Evolutionary conservation across 2,329 filamentous ascomycete species (phyloP), one percentile per base, ranked within the genome.

Genomic region (Aspergillus sclerotialis): DNA sequence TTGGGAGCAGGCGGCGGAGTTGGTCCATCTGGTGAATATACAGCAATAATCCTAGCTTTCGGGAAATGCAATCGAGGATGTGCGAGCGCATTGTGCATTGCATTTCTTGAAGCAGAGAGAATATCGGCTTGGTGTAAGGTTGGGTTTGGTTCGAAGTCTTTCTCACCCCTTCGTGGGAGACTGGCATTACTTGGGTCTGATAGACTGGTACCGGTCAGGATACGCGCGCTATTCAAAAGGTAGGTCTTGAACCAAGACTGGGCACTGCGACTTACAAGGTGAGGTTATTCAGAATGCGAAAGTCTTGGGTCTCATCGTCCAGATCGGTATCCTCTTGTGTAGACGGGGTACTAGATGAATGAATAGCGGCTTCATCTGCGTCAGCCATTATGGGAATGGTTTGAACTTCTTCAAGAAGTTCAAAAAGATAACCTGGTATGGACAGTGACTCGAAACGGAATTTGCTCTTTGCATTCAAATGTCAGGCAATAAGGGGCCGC

Each of bases 61-160:
- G 74, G 69, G n/a, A 71, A 67, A 56, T 94, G 88, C 17, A 82
- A 69, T 32, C 90, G 77, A 31, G 84, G 83, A 57, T 83, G 82
- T 33, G 78, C 74, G 36, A 96, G 72, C 2, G 90, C 89, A 49
- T 87, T 80, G 61, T 94, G 84, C 83, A 98, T 92, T 13, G 89
- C 90, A 47, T 75, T 72, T 35, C 90, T 80, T 42, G 87, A 94
- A 30, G 84, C 76, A 52, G 87, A 82, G 33, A 98, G 78, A 7
- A 82, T 76, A 37, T 75, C 73, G 45, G 82, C 78, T 62, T 98
- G 92, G 19, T 84, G 78, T 19, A 77, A 75, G 2, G 92, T 96
- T 30, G 85, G 84, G 63, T 96, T 88, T 17, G 84, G 81, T 64
- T 96, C 92, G 59, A 95, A 98, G 65, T 98, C 92, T 62, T 98